Conservation (phyloP, 345 rosid genomes). For the Populus pruinosa region DNA sequence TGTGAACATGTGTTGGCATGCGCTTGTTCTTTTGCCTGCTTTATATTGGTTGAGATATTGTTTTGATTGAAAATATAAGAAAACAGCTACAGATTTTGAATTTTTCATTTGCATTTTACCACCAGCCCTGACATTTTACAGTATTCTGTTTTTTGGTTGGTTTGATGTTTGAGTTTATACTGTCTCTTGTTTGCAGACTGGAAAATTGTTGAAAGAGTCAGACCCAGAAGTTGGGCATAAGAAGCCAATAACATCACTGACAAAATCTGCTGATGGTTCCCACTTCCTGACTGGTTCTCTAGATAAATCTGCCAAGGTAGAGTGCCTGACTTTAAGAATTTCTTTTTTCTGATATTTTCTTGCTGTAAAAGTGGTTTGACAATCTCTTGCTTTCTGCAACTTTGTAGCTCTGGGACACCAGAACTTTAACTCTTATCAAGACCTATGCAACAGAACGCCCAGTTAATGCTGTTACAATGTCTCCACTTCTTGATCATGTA, state of each 20-base stretch:
- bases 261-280: slow-evolving; percentile 75
- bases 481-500: slow-evolving; percentile 95
- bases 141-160: not conserved
- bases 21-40: not conserved
- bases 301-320: slow-evolving; percentile 94
- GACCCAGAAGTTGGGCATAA: slow-evolving; percentile 78
- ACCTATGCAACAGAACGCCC: slow-evolving; percentile 86
- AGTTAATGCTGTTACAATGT: slow-evolving; percentile 93
- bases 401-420: slow-evolving; percentile 83
- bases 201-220: slow-evolving; percentile 67
- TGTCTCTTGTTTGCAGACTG: slow-evolving; percentile 50
- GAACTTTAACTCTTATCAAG: slow-evolving; percentile 83
- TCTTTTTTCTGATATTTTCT: not conserved
- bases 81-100: not conserved
- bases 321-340: not conserved
- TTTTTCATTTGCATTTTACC: not conserved
- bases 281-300: slow-evolving; percentile 87
- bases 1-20: not conserved
- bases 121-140: not conserved
- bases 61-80: not conserved
- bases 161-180: not conserved
- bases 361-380: not conserved
- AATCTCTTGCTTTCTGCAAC: slow-evolving; percentile 13
- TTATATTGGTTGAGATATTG: not conserved
- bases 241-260: slow-evolving; percentile 73